phyloP scores from a whole-genome alignment of 176 grass and related monocot genomes.

The Carex scoparia region DNA sequence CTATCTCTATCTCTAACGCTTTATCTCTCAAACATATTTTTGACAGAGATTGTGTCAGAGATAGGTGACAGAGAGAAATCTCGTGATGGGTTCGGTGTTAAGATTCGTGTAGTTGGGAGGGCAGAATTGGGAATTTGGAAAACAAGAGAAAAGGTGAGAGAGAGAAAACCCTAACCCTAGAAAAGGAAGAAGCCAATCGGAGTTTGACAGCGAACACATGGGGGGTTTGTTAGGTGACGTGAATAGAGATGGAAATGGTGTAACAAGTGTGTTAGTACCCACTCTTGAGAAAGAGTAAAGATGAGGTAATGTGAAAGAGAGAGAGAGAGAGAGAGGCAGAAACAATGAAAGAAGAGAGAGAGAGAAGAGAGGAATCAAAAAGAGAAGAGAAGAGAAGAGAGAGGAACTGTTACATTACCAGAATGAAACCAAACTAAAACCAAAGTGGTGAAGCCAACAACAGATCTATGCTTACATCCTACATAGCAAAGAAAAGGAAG shows the following conservation, averaged over 20 bases:
- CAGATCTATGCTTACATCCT: conserved; percentile 18
- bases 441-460: conserved; percentile 22
- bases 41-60: conserved; percentile 20
- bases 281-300: conserved; percentile 32
- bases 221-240: conserved; percentile 29
- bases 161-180: conserved; percentile 33
- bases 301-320: conserved; percentile 1
- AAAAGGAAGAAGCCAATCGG: conserved; percentile 18
- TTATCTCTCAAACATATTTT: conserved; percentile 7
- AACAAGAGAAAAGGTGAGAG: conserved; percentile 10
- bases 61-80: conserved; percentile 27
- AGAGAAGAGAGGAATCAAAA: conserved; percentile 15
- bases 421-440: conserved; percentile 22
- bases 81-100: conserved; percentile 27
- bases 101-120: conserved; percentile 30
- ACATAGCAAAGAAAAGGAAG: conserved; percentile 17
- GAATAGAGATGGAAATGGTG: conserved; percentile 29
- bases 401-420: conserved; percentile 25
- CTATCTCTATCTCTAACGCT: background rate
- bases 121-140: background rate
- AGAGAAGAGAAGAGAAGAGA: background rate
- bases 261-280: conserved; percentile 26
- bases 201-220: conserved; percentile 23
- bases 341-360: background rate
- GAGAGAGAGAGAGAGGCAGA: background rate